Evolutionary conservation across 768 basidiomycete genomes (phyloP), one percentile per base, ranked within the genome.

Genomic region (Phlegmacium glaucopus): DNA sequence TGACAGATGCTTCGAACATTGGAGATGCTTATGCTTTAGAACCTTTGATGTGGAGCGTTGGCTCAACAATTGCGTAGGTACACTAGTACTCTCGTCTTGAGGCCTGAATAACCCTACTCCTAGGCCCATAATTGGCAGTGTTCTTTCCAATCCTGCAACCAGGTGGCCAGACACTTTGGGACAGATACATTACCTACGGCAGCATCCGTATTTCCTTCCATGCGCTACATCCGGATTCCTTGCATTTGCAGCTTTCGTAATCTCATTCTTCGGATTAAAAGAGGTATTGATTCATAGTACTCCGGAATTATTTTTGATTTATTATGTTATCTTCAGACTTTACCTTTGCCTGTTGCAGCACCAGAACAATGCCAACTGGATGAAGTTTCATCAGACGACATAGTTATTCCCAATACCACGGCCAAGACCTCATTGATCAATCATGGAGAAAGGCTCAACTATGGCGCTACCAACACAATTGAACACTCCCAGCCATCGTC

Each of bases 91-190:
- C 2, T 32, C 44, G 22, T n/a, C 12, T 30, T 29, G 26, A 12
- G 18, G 17, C 32, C 28, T 13, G 11, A 15, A 9, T 4, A 8
- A 18, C 9, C 45, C 1, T 32, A 27, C 16, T 27, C 11, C 11
- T n/a, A 87, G 86, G 1, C 86, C 87, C 12, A 68, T 80, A 18
- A 65, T 87, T 3, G 87, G 87, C 28, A 87, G 87, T 17, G 50
- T 75, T 7, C 61, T 90, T 4, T 77, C 84, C 5, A 75, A 76
- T 34, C 82, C 87, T 1, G 77, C 72, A 9, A 72, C 75, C 34
- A 75, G 72, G 26, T 88, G 85, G 68, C 85, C 85, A 5, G 52
- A 66, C 25, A 57, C 74, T 1, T 79, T 88, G 47, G 84, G 84
- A 9, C 58, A 67, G 25, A 52, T 71, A 16, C 29, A 50, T 0